Evolutionary conservation across 2,329 filamentous ascomycete genomes (phyloP), one percentile per base, ranked within the genome.

Genomic region (Sclerotiophoma versabilis): DNA sequence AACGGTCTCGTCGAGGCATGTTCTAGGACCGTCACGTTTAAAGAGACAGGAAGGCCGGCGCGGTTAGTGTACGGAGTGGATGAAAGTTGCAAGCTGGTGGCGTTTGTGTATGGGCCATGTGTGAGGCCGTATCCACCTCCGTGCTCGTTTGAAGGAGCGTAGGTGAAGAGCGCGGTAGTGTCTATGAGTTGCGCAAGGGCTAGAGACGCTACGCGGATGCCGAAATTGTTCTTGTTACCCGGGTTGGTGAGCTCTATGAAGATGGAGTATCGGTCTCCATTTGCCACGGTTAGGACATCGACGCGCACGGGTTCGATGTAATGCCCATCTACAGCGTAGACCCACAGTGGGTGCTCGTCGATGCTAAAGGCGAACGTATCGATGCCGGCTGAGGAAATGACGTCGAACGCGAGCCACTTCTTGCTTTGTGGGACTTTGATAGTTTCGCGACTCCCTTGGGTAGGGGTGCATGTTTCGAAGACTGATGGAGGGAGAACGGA

Each of bases 251-350:
- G 72, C 53, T 78, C 69, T 57, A 84, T 62, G 41, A 85, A 64
- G 1, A 85, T 73, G 0, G 82, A 83, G 63, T 80, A 84, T 5
- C 83, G 78, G 56, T 81, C 81, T 11, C 83, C 84, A 54, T 82
- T 84, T 57, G 74, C 73, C 4, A 85, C 62, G 0, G 67, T 63
- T 19, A 85, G 68, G 9, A 77, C 78, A 11, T 85, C 75, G 1
- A 81, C 80, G 4, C 75, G 74, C 45, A 80, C 74, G 2, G 84
- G 84, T 56, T 80, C 71, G 46, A 86, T 80, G 64, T 83, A 85
- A 8, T 79, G 71, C 2, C 80, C 83, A 53, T 85, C 84, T 45
- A 83, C 79, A 34, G 80, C 81, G 59, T 83, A 83, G 4, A 85
- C 75, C 74, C 77, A 84, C 70, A 85, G 74, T 17, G 79, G 75